A percentile compares a stretch with the other conserved stretches of the same genome.
These are phyloP conservation scores for Epicoccum sorghinum DNA, from an alignment of 2,329 filamentous ascomycete species.

Conservation along the genomic window DNA sequence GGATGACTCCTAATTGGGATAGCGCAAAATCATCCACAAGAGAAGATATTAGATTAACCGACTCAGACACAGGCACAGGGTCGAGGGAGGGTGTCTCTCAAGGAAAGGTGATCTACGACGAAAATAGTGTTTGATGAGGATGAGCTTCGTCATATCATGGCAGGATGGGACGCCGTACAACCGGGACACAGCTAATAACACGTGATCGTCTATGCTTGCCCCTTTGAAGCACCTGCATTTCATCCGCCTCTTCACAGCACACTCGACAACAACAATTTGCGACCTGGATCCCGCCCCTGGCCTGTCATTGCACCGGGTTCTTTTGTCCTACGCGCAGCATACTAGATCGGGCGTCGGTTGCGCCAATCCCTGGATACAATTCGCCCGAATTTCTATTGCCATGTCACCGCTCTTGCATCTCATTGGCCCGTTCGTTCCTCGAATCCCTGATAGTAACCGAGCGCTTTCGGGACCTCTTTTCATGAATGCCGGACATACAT, in stretches of 20 bases:
- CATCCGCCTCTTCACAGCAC: not conserved
- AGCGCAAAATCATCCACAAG: not conserved
- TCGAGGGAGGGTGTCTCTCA: too few species aligned
- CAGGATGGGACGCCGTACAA: not conserved
- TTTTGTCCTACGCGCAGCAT: not conserved
- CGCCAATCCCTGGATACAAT: not conserved
- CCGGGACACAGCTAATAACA: not conserved
- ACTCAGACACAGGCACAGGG: not conserved
- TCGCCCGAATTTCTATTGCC: not conserved
- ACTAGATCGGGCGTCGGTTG: not conserved
- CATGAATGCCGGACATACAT: not conserved
- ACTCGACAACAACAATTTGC: constrained; percentile 4
- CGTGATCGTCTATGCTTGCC: constrained; percentile 5
- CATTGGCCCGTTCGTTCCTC: constrained; percentile 10
- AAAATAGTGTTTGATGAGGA: not conserved
- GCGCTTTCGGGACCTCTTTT: not conserved
- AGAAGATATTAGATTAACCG: not conserved
- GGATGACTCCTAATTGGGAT: constrained; percentile 23
- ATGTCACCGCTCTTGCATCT: not conserved
- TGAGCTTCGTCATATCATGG: not conserved
- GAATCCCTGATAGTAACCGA: not conserved
- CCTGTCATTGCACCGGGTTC: not conserved
- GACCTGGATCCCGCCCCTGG: not conserved
- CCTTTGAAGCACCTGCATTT: not conserved
- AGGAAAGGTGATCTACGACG: too few species aligned